These are phyloP conservation scores for Meyerozyma guilliermondii DNA, from an alignment of 1,139 yeast genomes.

Conservation along the genomic window DNA sequence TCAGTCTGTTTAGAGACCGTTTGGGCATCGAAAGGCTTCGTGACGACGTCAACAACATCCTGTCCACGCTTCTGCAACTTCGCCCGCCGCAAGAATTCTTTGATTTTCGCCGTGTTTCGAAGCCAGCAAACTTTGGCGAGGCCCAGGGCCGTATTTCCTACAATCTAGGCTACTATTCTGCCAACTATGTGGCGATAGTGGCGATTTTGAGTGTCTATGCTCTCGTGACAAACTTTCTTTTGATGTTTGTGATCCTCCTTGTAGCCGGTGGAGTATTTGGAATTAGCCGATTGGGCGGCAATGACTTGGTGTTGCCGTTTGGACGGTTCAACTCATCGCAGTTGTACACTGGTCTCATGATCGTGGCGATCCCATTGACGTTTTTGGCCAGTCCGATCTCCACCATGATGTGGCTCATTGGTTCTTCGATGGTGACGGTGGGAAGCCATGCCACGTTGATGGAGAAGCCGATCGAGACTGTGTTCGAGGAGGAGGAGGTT, in stretches of 20 bases:
- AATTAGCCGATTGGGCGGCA: slow-evolving; percentile 73
- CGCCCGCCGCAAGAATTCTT: slow-evolving; percentile 92
- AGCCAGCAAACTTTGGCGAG: slow-evolving; percentile 87
- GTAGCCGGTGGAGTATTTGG: slow-evolving; percentile 71
- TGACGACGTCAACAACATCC: slow-evolving; percentile 31
- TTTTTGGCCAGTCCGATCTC: slow-evolving; percentile 91
- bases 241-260: slow-evolving; percentile 74
- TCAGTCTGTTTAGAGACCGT: slow-evolving; percentile 43
- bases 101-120: slow-evolving; percentile 82
- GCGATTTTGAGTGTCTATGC: slow-evolving; percentile 36
- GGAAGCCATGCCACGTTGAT: slow-evolving; percentile 88
- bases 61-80: slow-evolving; percentile 63
- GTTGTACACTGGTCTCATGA: slow-evolving; percentile 79
- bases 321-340: slow-evolving; percentile 73
- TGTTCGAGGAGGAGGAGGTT: slow-evolving; percentile 90
- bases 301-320: slow-evolving; percentile 70
- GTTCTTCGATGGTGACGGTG: slow-evolving; percentile 85
- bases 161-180: slow-evolving; percentile 81
- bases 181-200: slow-evolving; percentile 48
- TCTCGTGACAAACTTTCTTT: slow-evolving; percentile 74
- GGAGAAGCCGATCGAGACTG: slow-evolving; percentile 98
- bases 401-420: slow-evolving; percentile 94
- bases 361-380: slow-evolving; percentile 81
- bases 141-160: slow-evolving; percentile 82
- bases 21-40: slow-evolving; percentile 49